Percentiles rank a stretch among this genome's conserved stretches.
Evolutionary conservation across 2,329 filamentous ascomycete genomes (phyloP).

Genomic region (Monosporascus cannonballus): DNA sequence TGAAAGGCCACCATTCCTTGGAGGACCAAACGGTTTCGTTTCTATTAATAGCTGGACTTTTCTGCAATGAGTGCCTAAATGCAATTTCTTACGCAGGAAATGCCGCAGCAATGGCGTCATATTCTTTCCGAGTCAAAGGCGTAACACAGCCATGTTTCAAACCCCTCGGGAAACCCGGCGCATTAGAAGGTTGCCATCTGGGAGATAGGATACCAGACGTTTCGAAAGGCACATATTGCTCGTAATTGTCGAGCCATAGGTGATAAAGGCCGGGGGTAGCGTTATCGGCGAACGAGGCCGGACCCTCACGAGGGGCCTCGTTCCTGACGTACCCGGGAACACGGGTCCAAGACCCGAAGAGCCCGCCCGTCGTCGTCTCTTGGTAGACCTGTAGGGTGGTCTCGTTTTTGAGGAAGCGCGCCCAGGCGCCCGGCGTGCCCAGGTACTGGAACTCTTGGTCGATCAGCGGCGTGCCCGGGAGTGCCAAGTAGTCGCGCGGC

Average conservation of each 20-base stretch:
- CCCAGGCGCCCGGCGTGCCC: conserved; percentile 32
- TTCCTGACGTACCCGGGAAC: conserved; percentile 28
- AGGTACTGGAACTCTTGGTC: conserved; percentile 43
- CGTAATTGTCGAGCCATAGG: conserved; percentile 39
- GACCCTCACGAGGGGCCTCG: conserved; percentile 29
- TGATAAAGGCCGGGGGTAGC: conserved; percentile 29
- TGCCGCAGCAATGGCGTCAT: conserved; percentile 26
- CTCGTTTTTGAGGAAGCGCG: conserved; percentile 46
- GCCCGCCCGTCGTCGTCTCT: conserved; percentile 35
- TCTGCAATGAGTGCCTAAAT: no score
- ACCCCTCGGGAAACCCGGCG: conserved; percentile 32
- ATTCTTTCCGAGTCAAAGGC: conserved; percentile 34
- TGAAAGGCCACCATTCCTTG: no score
- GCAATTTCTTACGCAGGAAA: conserved; percentile 10
- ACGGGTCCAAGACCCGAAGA: conserved; percentile 43
- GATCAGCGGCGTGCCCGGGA: conserved; percentile 36
- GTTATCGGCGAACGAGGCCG: conserved; percentile 32
- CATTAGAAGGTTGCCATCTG: conserved; percentile 31
- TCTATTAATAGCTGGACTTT: no score
- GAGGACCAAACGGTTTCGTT: no score
- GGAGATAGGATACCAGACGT: conserved; percentile 29
- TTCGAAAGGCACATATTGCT: conserved; percentile 38
- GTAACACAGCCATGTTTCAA: conserved; percentile 44
- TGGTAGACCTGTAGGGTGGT: conserved; percentile 41
- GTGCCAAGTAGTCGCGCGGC: conserved; percentile 37